Base-by-base conservation (phyloP, 257 asterid genomes). In the Plectranthus barbatus region DNA sequence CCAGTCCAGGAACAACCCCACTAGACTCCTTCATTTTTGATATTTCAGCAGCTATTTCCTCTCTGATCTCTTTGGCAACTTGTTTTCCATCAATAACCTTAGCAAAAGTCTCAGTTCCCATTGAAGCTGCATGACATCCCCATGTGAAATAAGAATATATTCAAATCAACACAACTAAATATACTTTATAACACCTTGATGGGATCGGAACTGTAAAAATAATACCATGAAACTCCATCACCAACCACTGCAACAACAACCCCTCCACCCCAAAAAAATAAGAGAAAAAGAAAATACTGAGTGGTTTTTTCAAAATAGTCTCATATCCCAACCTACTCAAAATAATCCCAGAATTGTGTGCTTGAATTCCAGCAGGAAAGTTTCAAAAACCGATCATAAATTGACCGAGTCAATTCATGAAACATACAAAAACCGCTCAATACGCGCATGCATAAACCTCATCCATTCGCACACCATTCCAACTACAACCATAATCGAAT, bases 1-100 rank as follows among this genome's bases (percentile, higher is more conserved):
- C 99, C 60, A 92, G 79, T 58, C 99, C 97, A 49, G 99, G 99
- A 58, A 80, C 86, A 66, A 83, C 60, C 36, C 94, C 95, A 3
- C 68, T 83, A n/a, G 83, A 73, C 70, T 85, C 91, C 72, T 89
- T 92, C 99, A 92, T 89, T 77, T 77, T 82, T 7, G 71, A 67
- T 63, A 89, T 79, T 66, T 89, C 95, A 14, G 72, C 72, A 67
- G 87, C 77, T 70, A 92, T 84, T 78, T 92, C 99, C 15, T 89
- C 91, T 65, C 91, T 72, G 42, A 92, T 74, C 48, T 75, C 83
- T 79, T 89, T 89, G 47, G 96, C 91, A 59, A 69, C 68, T 11
- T 76, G 54, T 68, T 92, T 87, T 61, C 99, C 99, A 72, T 92
- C 97, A 63, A 90, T 92, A 14, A 92, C 74, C 66, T 72, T 80